Base-by-base conservation (phyloP, 768 basidiomycete species). In the Porpolomopsis calyptriformis region DNA sequence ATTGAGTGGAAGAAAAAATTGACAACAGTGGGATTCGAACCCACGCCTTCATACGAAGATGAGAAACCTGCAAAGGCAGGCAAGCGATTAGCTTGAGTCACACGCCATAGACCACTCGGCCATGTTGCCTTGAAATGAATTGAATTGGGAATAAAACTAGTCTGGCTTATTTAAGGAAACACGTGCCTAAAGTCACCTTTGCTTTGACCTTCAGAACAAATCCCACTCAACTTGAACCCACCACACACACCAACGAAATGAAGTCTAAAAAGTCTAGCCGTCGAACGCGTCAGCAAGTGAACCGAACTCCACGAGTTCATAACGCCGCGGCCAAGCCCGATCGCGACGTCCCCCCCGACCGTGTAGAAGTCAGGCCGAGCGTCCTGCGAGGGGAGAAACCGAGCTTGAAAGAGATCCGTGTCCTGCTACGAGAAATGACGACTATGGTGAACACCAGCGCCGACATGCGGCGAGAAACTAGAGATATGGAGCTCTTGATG, bases 21-120 rank as follows among this genome's bases (percentile, higher is more conserved):
- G 65, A 67, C 63, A 64, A 65, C 61, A 66, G 61, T 63, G 65
- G 64, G 65, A 67, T 60, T 67, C 54, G 65, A 67, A 65, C 65
- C 64, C 65, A 63, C 61, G 65, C 64, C 63, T 51, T 50, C 58
- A 53, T 60, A 55, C 62, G 58, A 50, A 52, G 60, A 64, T 64
- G 63, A 63, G 63, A 64, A 61, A 56, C 56, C 58, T 52, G 52
- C 53, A 47, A n/a, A 9, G 27, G 20, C 55, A 57, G 62, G 60
- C 53, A 60, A 63, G 60, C 59, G 58, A n/a, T 47, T 36, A 27
- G 49, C 51, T 63, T 61, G 68, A 53, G 52, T 53, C 52, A 53
- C 52, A 53, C 52, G 52, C 52, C 52, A 50, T 53, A 53, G 52
- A 53, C 52, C 52, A 49, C 52, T 53, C 52, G 52, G 52, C 52